A percentile compares a stretch with the other conserved stretches of the same genome.
Evolutionary conservation across 805 yeast species (phyloP).

Genomic region (Teunomyces stri): DNA sequence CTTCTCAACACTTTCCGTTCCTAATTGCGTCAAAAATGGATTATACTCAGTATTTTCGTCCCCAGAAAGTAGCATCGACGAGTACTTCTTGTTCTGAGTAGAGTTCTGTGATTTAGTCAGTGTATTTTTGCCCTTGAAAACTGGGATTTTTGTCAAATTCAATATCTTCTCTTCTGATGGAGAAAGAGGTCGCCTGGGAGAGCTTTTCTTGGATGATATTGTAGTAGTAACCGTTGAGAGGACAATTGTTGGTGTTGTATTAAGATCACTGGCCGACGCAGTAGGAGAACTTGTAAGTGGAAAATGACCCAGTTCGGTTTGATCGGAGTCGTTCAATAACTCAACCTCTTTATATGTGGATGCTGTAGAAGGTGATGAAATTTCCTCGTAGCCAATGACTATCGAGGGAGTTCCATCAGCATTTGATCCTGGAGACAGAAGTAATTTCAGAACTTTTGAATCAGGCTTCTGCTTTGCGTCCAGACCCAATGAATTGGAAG

Average conservation of each 20-base stretch:
- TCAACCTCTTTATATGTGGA: constrained; percentile 16
- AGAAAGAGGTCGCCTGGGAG: constrained; percentile 17
- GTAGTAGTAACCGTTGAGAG: neutral
- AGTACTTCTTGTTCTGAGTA: neutral
- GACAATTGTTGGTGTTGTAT: neutral
- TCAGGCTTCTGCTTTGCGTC: neutral
- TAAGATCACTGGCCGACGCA: neutral
- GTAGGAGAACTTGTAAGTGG: neutral
- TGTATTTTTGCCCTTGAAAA: constrained; percentile 11
- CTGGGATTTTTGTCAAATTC: constrained; percentile 24
- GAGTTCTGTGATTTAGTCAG: neutral
- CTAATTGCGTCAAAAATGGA: neutral
- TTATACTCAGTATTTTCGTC: neutral
- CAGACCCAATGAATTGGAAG: neutral
- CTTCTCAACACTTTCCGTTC: neutral
- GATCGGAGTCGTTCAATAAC: neutral
- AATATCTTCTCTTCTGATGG: constrained; percentile 25
- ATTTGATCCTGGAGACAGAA: neutral
- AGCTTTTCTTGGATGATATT: constrained; percentile 7
- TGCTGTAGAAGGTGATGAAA: constrained; percentile 16
- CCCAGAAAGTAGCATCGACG: neutral
- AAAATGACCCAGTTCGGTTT: neutral
- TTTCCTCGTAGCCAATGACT: constrained; percentile 16
- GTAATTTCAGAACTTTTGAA: neutral
- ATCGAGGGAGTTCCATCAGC: constrained; percentile 15